These are phyloP conservation scores for Daldinia vernicosa DNA, from an alignment of 495 filamentous ascomycete genomes.

Conservation along the genomic window DNA sequence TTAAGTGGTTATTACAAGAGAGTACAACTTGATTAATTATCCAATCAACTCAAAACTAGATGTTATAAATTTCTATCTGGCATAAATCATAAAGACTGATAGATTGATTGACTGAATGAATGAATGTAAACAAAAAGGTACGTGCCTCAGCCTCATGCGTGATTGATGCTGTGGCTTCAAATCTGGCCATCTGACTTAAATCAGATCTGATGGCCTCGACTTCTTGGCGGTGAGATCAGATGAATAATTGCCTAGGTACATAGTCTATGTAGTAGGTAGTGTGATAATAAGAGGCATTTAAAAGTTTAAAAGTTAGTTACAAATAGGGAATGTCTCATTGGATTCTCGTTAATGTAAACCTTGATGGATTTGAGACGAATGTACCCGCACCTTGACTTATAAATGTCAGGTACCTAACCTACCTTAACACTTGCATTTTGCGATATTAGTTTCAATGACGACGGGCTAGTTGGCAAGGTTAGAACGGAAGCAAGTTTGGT, in stretches of 20 bases:
- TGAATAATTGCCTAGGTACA: not conserved
- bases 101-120: not conserved
- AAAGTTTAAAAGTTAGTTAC: too few species aligned
- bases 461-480: not conserved
- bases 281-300: not conserved
- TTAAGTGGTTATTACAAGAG: not conserved
- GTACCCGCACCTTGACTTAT: not conserved
- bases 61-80: not conserved
- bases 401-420: not conserved
- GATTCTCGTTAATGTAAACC: not conserved
- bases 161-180: slow-evolving; percentile 1
- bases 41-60: not conserved
- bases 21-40: slow-evolving; percentile 1
- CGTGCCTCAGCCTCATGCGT: not conserved
- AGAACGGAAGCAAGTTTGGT: not conserved
- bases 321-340: not conserved
- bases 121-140: slow-evolving; percentile 2
- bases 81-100: not conserved
- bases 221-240: slow-evolving; percentile 16
- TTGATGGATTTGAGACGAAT: not conserved
- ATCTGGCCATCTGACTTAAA: slow-evolving; percentile 29
- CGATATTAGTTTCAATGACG: slow-evolving; percentile 26
- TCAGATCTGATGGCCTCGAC: slow-evolving; percentile 23
- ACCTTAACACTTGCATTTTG: not conserved
- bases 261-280: too few species aligned